Conservation (phyloP, 2,329 filamentous ascomycete genomes). For the Penicillium sp. region DNA sequence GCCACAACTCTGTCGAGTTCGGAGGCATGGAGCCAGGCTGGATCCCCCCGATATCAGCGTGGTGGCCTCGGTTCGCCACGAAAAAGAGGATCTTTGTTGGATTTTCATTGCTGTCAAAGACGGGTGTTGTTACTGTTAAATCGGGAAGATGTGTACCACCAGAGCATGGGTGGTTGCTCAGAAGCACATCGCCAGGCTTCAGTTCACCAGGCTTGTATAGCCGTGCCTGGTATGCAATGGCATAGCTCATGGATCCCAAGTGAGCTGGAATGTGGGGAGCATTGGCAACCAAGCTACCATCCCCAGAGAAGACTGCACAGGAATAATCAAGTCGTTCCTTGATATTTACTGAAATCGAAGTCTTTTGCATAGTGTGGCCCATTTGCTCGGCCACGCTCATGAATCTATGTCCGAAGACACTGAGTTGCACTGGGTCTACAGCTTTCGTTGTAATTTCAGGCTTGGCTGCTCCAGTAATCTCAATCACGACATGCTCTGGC, state of each 20-base stretch:
- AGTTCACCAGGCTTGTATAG: conserved; percentile 62
- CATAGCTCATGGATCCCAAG: conserved; percentile 71
- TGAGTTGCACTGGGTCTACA: conserved; percentile 73
- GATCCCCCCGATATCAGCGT: conserved; percentile 68
- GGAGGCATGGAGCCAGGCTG: conserved; percentile 41
- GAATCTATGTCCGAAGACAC: conserved; percentile 76
- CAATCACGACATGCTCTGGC: conserved; percentile 37
- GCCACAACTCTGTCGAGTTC: conserved; percentile 36
- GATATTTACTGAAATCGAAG: conserved; percentile 69
- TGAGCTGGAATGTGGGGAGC: conserved; percentile 76
- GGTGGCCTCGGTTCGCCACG: conserved; percentile 71
- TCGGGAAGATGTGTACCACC: conserved; percentile 78
- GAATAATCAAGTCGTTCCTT: conserved; percentile 83
- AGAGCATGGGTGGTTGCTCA: conserved; percentile 72
- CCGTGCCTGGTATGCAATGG: conserved; percentile 70
- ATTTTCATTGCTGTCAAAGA: conserved; percentile 62
- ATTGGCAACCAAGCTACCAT: conserved; percentile 65
- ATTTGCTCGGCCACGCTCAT: conserved; percentile 85
- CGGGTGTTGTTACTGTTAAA: conserved; percentile 73
- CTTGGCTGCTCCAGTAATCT: conserved; percentile 24
- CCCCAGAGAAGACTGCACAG: conserved; percentile 73
- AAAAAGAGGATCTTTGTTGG: conserved; percentile 66
- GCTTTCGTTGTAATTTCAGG: conserved; percentile 45
- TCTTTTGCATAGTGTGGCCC: conserved; percentile 76
- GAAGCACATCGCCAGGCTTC: conserved; percentile 67